Base-by-base conservation (phyloP, 495 filamentous ascomycete species). In the Aspergillus kassunensis region DNA sequence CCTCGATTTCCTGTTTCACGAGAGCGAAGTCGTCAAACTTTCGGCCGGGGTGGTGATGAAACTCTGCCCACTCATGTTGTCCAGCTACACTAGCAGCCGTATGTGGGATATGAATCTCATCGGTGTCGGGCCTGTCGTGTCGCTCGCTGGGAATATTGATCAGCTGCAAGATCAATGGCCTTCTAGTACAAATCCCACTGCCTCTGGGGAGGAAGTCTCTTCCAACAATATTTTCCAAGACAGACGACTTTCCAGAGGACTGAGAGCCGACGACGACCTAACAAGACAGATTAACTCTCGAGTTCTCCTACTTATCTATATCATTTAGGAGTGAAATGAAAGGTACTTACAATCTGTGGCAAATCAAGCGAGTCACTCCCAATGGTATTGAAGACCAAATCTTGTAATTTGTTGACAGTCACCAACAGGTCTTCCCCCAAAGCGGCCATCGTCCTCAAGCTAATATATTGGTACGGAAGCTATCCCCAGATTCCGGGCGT, bases 331-430 rank as follows among this genome's bases (percentile, higher is more conserved):
- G 13, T 9, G 10, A 21, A 11, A n/a, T 12, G n/a, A 37, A 29
- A 9, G 27, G 31, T 33, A 73, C 86, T 68, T 84, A 97, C 93
- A 75, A 99, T 99, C 70, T 99, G 93, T 46, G 93, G 93, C 34
- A 99, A 72, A 72, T 99, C 93, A 48, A 99, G 82, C 30, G 91
- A 97, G 66, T 99, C 93, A 73, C 93, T 96, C 65, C 93, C 95
- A 66, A 98, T 98, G 45, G 95, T 98, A 75, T 98, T 97, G 75
- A 98, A 97, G 51, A 98, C 93, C 63, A 99, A 72, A 71, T 99
- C 93, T 64, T 98, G 95, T 54, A 98, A 80, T 74, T 91, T 92
- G 74, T 98, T 97, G 66, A 97, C 93, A 43, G 87, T 91, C 49
- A 81, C 80, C 64, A 98, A 80, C 66, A 98, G 75, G 67, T 97